These are phyloP conservation scores for Boletus coccyginus DNA, from an alignment of 768 basidiomycete species.

Conservation along the genomic window DNA sequence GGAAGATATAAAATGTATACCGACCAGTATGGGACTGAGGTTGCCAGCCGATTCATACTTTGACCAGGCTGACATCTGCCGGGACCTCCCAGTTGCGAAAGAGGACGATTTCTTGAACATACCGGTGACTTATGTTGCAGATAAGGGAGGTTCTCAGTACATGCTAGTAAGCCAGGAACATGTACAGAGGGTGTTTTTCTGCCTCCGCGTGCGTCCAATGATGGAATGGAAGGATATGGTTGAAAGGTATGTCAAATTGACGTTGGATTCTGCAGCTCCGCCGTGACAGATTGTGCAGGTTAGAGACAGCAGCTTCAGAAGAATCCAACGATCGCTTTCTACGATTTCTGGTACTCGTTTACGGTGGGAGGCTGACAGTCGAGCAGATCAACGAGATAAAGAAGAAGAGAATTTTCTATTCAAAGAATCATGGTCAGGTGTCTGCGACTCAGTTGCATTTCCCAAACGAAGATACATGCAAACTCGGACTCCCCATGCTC, in stretches of 20 bases:
- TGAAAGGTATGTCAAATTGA: slow-evolving; percentile 30
- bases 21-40: slow-evolving; percentile 72
- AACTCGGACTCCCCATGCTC: slow-evolving; percentile 75
- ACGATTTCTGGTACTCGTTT: slow-evolving; percentile 59
- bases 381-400: neutral
- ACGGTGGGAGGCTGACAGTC: slow-evolving; percentile 32
- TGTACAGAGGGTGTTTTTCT: neutral
- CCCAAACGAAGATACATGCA: slow-evolving; percentile 62
- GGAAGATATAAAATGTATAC: slow-evolving; percentile 56
- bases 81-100: slow-evolving; percentile 8
- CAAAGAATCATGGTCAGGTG: neutral
- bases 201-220: slow-evolving; percentile 36
- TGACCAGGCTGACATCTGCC: slow-evolving; percentile 78
- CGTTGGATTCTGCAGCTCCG: slow-evolving; percentile 39
- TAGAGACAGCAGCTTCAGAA: slow-evolving; percentile 7
- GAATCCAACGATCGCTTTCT: slow-evolving; percentile 30
- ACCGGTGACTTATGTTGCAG: neutral
- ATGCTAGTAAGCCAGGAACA: neutral
- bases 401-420: slow-evolving; percentile 7
- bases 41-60: slow-evolving; percentile 76
- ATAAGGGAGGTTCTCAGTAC: neutral
- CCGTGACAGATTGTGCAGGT: neutral
- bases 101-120: neutral
- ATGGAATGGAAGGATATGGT: slow-evolving; percentile 11
- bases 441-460: slow-evolving; percentile 65